Evolutionary conservation across 2,329 filamentous ascomycete species (phyloP).

Genomic region (Aspergillus intermedius): DNA sequence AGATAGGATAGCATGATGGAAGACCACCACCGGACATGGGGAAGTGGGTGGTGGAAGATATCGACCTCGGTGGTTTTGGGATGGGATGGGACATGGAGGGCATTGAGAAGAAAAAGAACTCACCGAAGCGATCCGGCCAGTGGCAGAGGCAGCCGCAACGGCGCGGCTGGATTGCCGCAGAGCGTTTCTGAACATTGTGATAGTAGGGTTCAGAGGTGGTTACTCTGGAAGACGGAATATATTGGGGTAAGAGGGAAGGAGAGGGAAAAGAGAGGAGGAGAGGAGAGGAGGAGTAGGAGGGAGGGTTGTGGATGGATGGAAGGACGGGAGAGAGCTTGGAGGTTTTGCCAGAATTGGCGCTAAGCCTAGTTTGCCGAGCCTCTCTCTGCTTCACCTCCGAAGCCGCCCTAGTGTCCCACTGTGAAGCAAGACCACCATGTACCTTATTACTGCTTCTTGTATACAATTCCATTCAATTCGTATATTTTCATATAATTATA

Average conservation of each 20-base stretch:
- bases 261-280: constrained; percentile 3
- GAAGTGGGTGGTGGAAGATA: neutral
- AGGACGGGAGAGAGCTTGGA: constrained; percentile 34
- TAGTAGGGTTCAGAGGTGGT: constrained; percentile 36
- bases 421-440: neutral
- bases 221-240: constrained; percentile 36
- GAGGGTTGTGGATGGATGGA: constrained; percentile 39
- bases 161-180: constrained; percentile 93
- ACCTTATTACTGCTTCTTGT: too few relatives aligned
- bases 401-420: constrained; percentile 26
- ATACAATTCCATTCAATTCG: too few relatives aligned
- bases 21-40: constrained; percentile 8
- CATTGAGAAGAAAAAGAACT: constrained; percentile 48
- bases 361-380: constrained; percentile 36
- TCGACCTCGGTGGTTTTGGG: constrained; percentile 17
- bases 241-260: constrained; percentile 29
- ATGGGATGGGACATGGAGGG: constrained; percentile 28
- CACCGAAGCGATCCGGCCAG: constrained; percentile 89
- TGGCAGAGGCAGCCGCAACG: constrained; percentile 87
- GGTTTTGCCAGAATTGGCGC: constrained; percentile 35
- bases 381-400: constrained; percentile 27
- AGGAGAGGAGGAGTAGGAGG: constrained; percentile 25
- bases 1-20: constrained; percentile 28
- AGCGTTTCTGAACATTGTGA: constrained; percentile 95
- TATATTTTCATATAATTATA: neutral